These are phyloP conservation scores for Schwanniomyces vanrijiae DNA, from an alignment of 805 yeast genomes.

Conservation along the genomic window DNA sequence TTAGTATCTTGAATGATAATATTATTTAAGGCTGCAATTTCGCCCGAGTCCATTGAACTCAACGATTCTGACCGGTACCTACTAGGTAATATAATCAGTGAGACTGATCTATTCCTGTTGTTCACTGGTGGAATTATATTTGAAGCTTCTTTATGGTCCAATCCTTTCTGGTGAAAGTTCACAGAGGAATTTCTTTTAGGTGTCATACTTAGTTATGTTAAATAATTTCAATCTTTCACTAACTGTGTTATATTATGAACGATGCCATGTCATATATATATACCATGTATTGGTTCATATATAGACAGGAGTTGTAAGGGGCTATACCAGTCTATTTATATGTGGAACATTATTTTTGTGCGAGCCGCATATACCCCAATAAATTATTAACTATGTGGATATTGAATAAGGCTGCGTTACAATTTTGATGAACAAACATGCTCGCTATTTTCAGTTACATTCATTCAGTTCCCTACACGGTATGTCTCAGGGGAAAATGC, in stretches of 20 bases:
- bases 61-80: slow-evolving; percentile 21
- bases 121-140: background rate
- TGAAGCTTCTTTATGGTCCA: background rate
- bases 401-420: background rate
- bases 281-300: background rate
- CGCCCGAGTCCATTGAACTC: slow-evolving; percentile 13
- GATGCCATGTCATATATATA: background rate
- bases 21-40: slow-evolving; percentile 9
- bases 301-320: background rate
- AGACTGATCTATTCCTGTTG: slow-evolving; percentile 12
- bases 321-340: background rate
- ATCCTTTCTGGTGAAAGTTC: background rate
- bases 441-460: background rate
- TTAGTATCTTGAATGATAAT: slow-evolving; percentile 11
- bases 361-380: background rate
- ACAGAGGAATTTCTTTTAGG: background rate
- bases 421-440: background rate
- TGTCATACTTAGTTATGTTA: background rate
- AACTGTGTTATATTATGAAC: background rate
- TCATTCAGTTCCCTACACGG: no score
- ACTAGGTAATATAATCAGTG: slow-evolving; percentile 6
- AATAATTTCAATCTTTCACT: background rate
- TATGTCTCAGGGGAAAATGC: no score
- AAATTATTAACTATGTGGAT: background rate
- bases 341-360: background rate